Evolutionary conservation across 176 grass and related monocot species (phyloP), one percentile per base, ranked within the genome.

Genomic region (Musa itinerans): DNA sequence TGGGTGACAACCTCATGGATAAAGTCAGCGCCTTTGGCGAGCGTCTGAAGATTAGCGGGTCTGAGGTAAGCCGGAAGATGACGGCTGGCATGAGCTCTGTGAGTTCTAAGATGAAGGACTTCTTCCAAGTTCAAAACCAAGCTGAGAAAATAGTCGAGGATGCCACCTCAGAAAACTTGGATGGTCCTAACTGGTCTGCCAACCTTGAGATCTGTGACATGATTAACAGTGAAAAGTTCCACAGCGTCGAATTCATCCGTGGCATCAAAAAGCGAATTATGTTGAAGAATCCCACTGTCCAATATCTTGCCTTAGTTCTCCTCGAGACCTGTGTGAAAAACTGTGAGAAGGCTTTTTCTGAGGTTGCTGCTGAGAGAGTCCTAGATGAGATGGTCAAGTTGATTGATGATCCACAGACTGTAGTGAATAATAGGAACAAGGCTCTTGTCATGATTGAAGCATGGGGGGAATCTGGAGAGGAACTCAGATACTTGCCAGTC

Each of bases 281-380:
- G 92, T 80, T 96, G 73, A 96, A 89, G 84, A 85, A 96, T 17
- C 77, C 89, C 2, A 89, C 81, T 85, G 72, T 89, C 26, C 92
- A 96, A 72, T 96, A 87, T 80, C 89, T 92, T 29, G 73, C 92
- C 20, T 68, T 96, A n/a, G 85, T 92, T 2, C 85, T 96, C 34
- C 89, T 96, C 26, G 92, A 96, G 82, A 96, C 92, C 9, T 85
- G 88, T 72, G 92, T 96, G 51, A 96, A 92, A 78, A 96, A 96
- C 82, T 92, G 92, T 10, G 92, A 96, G 85, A 92, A 92, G 80
- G 87, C 92, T 48, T 96, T 96, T 77, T 96, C 92, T 0, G 92
- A 92, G 85, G 83, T 96, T 68, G 92, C 92, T 2, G 89, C 92
- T 5, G 92, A 96, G 83, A 77, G 89, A 57, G 78, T 96, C 48